Base-by-base conservation (phyloP, 1,139 yeast species). In the Kluyveromyces marxianus region DNA sequence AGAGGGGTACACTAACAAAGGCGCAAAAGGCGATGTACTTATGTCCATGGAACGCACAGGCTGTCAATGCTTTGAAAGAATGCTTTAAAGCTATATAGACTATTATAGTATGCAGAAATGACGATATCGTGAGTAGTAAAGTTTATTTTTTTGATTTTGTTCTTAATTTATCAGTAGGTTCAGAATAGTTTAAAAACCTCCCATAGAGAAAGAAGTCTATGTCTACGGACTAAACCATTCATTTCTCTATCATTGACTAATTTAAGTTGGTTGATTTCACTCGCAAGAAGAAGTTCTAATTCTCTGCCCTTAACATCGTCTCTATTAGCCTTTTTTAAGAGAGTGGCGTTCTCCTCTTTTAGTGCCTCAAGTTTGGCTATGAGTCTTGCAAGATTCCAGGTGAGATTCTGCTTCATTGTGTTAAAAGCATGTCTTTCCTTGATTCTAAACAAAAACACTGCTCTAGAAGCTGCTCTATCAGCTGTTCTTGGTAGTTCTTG, bases 401-500 rank as follows among this genome's bases (percentile, higher is more conserved):
- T 74, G 33, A 81, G 58, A 47, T 76, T 76, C 48, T 81, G 80
- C 44, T 71, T 68, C 54, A 81, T 58, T 33, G 74, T 69, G 31
- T 69, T 65, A 49, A 72, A 72, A 2, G 80, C 75, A 45, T 75
- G 72, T 30, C 62, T 63, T n/a, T 77, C 73, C 45, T 79, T 79
- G 55, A 82, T 85, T 61, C 88, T 77, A 74, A 88, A 92, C 41
- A 92, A 74, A 60, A 80, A 92, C 40, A 84, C 83, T 1, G 97
- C 83, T 55, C 95, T 80, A 37, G 88, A 81, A 0, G 97, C 96
- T 2, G 96, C 92, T 53, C 98, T 75, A 63, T 90, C 97, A 31
- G 82, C 83, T 33, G 95, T 83, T 59, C 94, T 77, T 6, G 98
- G 97, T 31, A 92, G 85, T 68, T 94, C 98, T 64, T 92, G 97